Evolutionary conservation across 306 rosid genomes (phyloP).

Genomic region (Fragaria nilgerrensis): DNA sequence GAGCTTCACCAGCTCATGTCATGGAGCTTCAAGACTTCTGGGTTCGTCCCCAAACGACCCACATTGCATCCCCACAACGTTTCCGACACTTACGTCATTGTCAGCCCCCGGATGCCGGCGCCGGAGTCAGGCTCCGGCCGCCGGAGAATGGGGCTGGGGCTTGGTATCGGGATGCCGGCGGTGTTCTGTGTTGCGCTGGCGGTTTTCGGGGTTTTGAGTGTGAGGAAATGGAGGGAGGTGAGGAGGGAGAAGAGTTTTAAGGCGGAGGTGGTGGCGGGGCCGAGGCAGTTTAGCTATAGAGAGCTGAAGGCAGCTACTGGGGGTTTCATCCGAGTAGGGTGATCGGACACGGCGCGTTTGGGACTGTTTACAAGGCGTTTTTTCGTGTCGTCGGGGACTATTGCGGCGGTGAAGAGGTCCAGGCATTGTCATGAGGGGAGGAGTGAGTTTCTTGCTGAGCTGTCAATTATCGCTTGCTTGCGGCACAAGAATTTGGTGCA

Average conservation of each 20-base stretch:
- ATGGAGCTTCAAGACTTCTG: conserved; percentile 63
- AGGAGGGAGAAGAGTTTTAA: conserved; percentile 38
- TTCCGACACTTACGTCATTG: conserved; percentile 42
- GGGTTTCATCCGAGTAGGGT: conserved; percentile 74
- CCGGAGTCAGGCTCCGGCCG: conserved; percentile 13
- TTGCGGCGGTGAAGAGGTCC: conserved; percentile 58
- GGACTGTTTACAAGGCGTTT: conserved; percentile 79
- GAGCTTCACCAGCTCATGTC: conserved; percentile 53
- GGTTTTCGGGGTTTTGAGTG: conserved; percentile 42
- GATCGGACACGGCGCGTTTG: conserved; percentile 77
- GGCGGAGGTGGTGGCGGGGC: conserved; percentile 50
- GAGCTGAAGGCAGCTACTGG: conserved; percentile 61
- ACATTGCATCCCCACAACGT: conserved; percentile 41
- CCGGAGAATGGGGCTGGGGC: conserved; percentile 32
- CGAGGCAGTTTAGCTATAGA: conserved; percentile 63
- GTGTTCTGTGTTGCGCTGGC: conserved; percentile 37
- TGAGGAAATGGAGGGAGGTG: conserved; percentile 41
- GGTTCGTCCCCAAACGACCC: conserved; percentile 39
- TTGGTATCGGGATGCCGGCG: conserved; percentile 52
- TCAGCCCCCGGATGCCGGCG: conserved; percentile 26
- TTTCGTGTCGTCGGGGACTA: conserved; percentile 41
- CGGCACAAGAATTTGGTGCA: conserved; percentile 81
- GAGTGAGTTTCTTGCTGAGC: conserved; percentile 49
- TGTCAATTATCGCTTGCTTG: conserved; percentile 67
- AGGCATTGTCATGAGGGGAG: conserved; percentile 54